phyloP scores from a whole-genome alignment of 768 basidiomycete genomes.

The Cystobasidium ongulense region DNA sequence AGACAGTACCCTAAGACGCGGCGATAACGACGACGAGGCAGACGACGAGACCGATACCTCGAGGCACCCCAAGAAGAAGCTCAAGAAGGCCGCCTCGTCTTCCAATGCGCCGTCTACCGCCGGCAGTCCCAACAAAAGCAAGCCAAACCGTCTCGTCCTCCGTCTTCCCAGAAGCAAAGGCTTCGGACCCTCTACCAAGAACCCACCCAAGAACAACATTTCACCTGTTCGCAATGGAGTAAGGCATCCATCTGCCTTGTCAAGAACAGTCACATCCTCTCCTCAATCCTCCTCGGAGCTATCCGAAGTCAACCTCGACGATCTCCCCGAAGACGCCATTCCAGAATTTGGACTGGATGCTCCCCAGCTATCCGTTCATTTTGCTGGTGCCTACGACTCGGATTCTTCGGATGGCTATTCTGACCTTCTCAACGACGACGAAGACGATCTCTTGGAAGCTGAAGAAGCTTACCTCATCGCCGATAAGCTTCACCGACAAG shows the following conservation, averaged over 20 bases:
- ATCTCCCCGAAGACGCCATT: slow-evolving; percentile 5
- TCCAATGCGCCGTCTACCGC: background rate
- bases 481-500: slow-evolving; percentile 11
- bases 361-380: background rate
- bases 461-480: slow-evolving; percentile 24
- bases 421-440: slow-evolving; percentile 11
- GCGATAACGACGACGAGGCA: background rate
- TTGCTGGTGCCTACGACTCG: background rate
- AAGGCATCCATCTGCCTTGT: background rate
- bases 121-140: background rate
- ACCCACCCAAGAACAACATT: background rate
- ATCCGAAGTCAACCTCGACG: background rate
- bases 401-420: slow-evolving; percentile 18
- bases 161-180: slow-evolving; percentile 18
- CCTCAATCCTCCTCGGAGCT: background rate
- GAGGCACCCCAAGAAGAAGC: slow-evolving; percentile 11
- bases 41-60: background rate
- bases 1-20: background rate
- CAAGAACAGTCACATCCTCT: background rate
- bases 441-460: slow-evolving; percentile 8
- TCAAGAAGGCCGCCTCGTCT: background rate
- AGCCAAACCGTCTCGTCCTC: slow-evolving; percentile 16
- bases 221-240: background rate
- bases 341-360: background rate
- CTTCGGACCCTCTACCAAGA: background rate